Evolutionary conservation across 805 yeast genomes (phyloP), one percentile per base, ranked within the genome.

Genomic region (Vanderwaltozyma yarrowii): DNA sequence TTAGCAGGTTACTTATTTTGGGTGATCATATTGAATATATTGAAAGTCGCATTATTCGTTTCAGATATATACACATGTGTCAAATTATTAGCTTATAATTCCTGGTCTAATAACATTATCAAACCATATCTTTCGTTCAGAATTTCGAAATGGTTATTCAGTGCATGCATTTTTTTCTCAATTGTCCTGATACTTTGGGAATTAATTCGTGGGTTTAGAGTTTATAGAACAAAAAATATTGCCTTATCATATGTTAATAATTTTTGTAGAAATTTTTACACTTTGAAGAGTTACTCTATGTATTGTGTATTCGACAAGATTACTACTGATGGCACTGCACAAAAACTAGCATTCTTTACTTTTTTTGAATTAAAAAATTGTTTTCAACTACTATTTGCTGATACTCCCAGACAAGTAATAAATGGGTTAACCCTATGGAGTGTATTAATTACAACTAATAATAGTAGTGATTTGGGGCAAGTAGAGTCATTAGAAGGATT

Each of bases 371-470:
- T 80, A 37, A 78, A 80, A 48, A 73, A 74, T 37, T 80, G 75
- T 46, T 49, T 81, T 12, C 63, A 74, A 32, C 69, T 85, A 46
- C 49, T 85, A 9, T 63, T 83, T 32, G 87, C 94, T 0, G 95
- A 86, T 47, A 70, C 87, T 14, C 96, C 96, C 18, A 74, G 96
- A 60, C 95, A 86, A 60, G 78, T 83, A 1, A 73, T 86, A 44
- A 86, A 86, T 53, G 81, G 87, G 20, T 64, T 82, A 47, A 84
- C 96, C 0, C 61, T 80, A 16, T 72, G 69, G 60, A 69, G 76
- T 2, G 73, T 71, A 4, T 51, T 71, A 15, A 43, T 56, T 3
- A 51, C 69, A 12, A 49, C 61, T 14, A 54, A 55, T 26, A 41
- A 51, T 6, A 41, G 40, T 24, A 33, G 40, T 18, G 57, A 67